Evolutionary conservation across 2,329 filamentous ascomycete genomes (phyloP), one percentile per base, ranked within the genome.

Genomic region (Pseudogymnoascus sp.): DNA sequence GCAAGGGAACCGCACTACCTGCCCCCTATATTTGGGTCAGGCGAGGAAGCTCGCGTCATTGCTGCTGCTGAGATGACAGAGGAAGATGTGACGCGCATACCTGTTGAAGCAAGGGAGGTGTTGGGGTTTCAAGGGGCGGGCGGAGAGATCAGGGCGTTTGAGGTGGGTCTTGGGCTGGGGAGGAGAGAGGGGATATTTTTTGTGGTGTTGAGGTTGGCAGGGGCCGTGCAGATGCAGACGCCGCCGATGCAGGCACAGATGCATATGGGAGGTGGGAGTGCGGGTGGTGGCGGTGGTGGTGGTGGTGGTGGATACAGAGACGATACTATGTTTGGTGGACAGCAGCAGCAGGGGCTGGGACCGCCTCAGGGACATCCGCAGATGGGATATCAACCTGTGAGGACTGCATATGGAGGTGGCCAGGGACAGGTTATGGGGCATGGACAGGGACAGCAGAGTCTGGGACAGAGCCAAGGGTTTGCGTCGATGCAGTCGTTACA

Each of bases 161-260:
- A 78, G 1, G 74, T 84, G 31, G 81, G 80, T 1, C 69, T 86
- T 38, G 83, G 83, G 0, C 75, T 87, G 31, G 81, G 80, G 11
- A 87, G 85, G 68, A 80, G 81, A 65, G 81, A 83, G 3, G 84
- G 83, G 39, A 83, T 85, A 63, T 87, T 84, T 70, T 86, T 86
- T 66, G 78, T 87, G 43, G 81, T 85, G 6, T 67, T 86, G 14
- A 26, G 26, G n/a, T 19, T 55, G n/a, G 2, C 33, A 8, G 45
- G 45, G n/a, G 4, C 45, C 2, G 45, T 55, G 8, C 45, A 55
- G 26, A 6, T 33, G 8, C 45, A 55, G 45, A n/a, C 29, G n/a
- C 45, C 45, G 29, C 45, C 45, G 3, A 55, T 49, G 43, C 43
- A 49, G 14, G n/a, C 23, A 6, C 41, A 23, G 41, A 45, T 52